Evolutionary conservation across 1,139 yeast species (phyloP).

Genomic region (Sugiyamaella castrensis): DNA sequence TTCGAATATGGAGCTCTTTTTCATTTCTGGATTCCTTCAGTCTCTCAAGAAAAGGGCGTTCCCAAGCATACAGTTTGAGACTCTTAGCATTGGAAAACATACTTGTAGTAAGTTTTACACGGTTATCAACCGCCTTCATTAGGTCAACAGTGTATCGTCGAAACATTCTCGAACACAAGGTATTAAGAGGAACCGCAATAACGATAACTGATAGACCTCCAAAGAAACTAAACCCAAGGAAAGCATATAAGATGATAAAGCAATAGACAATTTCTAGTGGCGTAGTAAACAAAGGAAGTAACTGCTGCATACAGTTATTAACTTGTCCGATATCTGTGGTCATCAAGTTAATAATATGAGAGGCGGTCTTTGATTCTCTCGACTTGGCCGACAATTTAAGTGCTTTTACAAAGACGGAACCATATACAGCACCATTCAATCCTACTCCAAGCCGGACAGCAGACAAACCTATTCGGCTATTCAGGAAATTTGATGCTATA

Average conservation of each 20-base stretch:
- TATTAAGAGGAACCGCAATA: slow-evolving; percentile 57
- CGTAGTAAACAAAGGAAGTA: slow-evolving; percentile 50
- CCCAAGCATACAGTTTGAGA: slow-evolving; percentile 74
- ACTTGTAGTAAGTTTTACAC: slow-evolving; percentile 62
- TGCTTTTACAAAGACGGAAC: slow-evolving; percentile 75
- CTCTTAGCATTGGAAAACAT: slow-evolving; percentile 62
- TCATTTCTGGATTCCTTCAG: slow-evolving; percentile 67
- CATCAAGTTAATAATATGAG: slow-evolving; percentile 83
- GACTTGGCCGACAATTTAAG: slow-evolving; percentile 76
- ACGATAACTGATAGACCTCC: slow-evolving; percentile 55
- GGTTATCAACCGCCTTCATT: slow-evolving; percentile 61
- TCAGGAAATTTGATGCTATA: slow-evolving; percentile 65
- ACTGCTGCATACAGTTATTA: slow-evolving; percentile 49
- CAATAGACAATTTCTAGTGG: slow-evolving; percentile 58
- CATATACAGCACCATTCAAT: slow-evolving; percentile 55
- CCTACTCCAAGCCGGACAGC: slow-evolving; percentile 31
- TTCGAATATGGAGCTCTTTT: slow-evolving; percentile 72
- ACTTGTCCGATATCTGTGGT: slow-evolving; percentile 67
- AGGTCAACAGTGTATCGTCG: slow-evolving; percentile 52
- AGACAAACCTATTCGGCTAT: slow-evolving; percentile 37
- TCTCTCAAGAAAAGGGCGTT: slow-evolving; percentile 55
- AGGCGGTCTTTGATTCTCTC: slow-evolving; percentile 71
- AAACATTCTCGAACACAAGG: slow-evolving; percentile 47
- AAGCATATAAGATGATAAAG: slow-evolving; percentile 51
- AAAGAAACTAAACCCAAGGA: slow-evolving; percentile 58